phyloP scores from a whole-genome alignment of 2,329 filamentous ascomycete species.

The Aschersonia sp. region DNA sequence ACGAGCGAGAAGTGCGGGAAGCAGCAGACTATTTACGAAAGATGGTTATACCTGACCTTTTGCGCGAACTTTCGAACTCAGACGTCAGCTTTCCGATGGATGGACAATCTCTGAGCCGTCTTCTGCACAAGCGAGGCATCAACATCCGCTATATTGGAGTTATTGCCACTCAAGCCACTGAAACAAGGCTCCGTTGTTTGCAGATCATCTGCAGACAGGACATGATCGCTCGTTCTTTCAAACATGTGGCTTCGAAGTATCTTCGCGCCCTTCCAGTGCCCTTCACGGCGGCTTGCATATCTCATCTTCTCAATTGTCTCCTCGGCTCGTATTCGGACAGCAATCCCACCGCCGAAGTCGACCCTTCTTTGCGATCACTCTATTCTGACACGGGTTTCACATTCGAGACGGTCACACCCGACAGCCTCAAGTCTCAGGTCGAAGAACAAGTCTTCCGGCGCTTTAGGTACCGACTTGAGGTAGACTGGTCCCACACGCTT shows the following conservation, averaged over 20 bases:
- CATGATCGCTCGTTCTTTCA: constrained; percentile 91
- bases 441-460: constrained; percentile 56
- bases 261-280: constrained; percentile 66
- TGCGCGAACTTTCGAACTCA: constrained; percentile 77
- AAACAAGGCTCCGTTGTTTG: constrained; percentile 61
- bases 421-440: constrained; percentile 54
- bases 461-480: constrained; percentile 61
- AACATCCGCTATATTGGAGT: constrained; percentile 93
- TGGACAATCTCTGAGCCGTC: constrained; percentile 73
- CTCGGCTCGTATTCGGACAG: constrained; percentile 63
- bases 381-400: constrained; percentile 72
- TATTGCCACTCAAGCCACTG: constrained; percentile 56
- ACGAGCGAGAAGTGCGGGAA: constrained; percentile 77
- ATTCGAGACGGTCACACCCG: constrained; percentile 67
- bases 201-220: constrained; percentile 70
- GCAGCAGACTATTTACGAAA: constrained; percentile 67
- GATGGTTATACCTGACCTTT: constrained; percentile 67
- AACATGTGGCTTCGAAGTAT: constrained; percentile 73
- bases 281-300: constrained; percentile 63
- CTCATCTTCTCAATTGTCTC: constrained; percentile 88
- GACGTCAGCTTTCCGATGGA: constrained; percentile 98
- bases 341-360: constrained; percentile 65
- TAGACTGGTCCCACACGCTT: constrained; percentile 51
- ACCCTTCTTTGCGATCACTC: constrained; percentile 56
- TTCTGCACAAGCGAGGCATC: constrained; percentile 93